Evolutionary conservation across 768 basidiomycete species (phyloP).

Genomic region (Russula ochroleuca): DNA sequence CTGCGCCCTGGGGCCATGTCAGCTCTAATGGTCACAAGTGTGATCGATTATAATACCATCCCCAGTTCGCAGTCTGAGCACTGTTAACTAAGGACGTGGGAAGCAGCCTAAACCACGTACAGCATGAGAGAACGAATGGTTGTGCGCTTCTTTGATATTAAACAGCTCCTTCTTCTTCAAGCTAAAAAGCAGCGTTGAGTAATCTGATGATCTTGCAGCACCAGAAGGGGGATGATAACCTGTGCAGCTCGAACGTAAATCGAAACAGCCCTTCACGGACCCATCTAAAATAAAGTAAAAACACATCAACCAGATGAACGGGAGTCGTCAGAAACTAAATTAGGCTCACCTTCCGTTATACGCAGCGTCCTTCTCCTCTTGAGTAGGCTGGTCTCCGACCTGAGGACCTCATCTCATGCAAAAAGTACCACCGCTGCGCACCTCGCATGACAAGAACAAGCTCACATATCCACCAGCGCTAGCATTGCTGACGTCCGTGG

Average conservation of each 20-base stretch:
- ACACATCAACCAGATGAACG: not conserved
- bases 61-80: constrained; percentile 76
- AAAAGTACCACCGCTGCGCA: constrained; percentile 36
- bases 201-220: not conserved
- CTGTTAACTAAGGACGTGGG: not conserved
- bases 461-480: constrained; percentile 56
- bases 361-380: constrained; percentile 66
- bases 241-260: constrained; percentile 78
- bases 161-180: constrained; percentile 50
- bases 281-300: constrained; percentile 51
- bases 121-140: constrained; percentile 77
- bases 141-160: constrained; percentile 72
- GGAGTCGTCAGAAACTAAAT: not conserved
- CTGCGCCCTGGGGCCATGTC: constrained; percentile 51
- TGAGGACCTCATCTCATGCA: constrained; percentile 2
- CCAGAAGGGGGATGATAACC: constrained; percentile 40
- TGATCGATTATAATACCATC: constrained; percentile 50
- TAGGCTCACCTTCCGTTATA: constrained; percentile 51
- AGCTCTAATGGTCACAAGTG: constrained; percentile 5
- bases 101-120: constrained; percentile 32
- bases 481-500: constrained; percentile 40
- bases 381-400: constrained; percentile 54
- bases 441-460: constrained; percentile 79
- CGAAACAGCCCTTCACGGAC: constrained; percentile 79
- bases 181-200: constrained; percentile 26